Evolutionary conservation across 2,329 filamentous ascomycete species (phyloP), one percentile per base, ranked within the genome.

Genomic region (Alternaria arbusti): DNA sequence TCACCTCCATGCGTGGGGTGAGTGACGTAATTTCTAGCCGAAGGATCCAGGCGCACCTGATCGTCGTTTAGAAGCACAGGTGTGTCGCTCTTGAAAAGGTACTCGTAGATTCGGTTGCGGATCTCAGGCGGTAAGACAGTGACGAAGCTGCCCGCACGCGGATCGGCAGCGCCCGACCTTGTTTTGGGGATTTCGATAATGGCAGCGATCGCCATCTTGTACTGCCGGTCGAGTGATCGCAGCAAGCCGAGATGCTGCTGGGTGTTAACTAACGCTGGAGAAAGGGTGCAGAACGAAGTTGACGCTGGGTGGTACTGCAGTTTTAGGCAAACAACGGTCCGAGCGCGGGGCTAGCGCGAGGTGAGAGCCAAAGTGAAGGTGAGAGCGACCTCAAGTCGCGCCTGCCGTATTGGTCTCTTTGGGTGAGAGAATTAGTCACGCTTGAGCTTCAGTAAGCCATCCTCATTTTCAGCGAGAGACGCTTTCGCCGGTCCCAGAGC

Each of bases 21-120:
- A 15, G 4, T 13, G 30, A 0, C 30, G 4, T 32, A 6, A 32
- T 1, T 0, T 13, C 30, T 7, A 0, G 0, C 3, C 30, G 2
- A 32, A 15, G 8, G 30, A 7, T 15, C 30, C 13, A 7, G 0
- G 5, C 8, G 30, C 30, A 1, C 12, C 6, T 32, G 12, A 6
- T 3, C 30, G 3, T 32, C 30, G 30, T 32, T 6, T 8, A 32
- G 3, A 13, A 32, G 0, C n/a, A n/a, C n/a, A n/a, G n/a, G n/a
- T n/a, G n/a, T n/a, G 3, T 47, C 13, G 13, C n/a, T n/a, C 0
- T 36, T 10, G 26, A 50, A 57, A 0, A 50, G 3, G 2, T 12
- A 6, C 20, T 50, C 26, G 15, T 57, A 57, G 17, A 57, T 20
- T 13, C 13, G 13, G 22, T 57, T 57, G 25, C 55, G 45, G 0